Conservation (phyloP, 768 basidiomycete species). For the Trametes punicea region DNA sequence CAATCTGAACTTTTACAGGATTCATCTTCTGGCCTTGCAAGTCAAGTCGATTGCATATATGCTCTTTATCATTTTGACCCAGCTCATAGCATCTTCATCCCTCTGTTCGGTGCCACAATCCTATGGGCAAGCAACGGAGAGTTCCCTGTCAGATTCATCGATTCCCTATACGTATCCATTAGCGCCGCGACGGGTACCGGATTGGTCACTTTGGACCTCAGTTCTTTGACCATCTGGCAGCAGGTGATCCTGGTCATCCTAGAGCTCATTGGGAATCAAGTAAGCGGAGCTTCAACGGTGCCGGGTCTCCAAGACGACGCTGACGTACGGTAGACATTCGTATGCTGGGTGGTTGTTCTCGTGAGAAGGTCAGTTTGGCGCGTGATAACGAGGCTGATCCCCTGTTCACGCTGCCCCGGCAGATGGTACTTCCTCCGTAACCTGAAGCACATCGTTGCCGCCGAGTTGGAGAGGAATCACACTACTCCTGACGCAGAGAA, state of each 20-base stretch:
- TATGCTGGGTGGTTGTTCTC: slow-evolving; percentile 40
- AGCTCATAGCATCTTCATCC: slow-evolving; percentile 28
- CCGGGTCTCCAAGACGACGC: neutral
- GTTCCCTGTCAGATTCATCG: slow-evolving; percentile 34
- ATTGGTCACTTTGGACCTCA: slow-evolving; percentile 29
- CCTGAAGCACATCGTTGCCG: slow-evolving; percentile 23
- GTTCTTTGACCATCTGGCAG: slow-evolving; percentile 29
- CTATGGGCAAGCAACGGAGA: slow-evolving; percentile 43
- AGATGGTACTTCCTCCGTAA: slow-evolving; percentile 26
- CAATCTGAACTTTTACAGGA: slow-evolving; percentile 34
- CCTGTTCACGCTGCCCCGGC: neutral
- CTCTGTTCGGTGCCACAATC: slow-evolving; percentile 41
- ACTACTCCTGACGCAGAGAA: neutral
- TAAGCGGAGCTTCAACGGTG: neutral
- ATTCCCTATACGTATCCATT: slow-evolving; percentile 38
- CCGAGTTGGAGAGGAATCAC: slow-evolving; percentile 13
- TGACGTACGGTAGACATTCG: slow-evolving; percentile 26
- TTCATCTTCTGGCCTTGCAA: slow-evolving; percentile 31
- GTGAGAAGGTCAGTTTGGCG: slow-evolving; percentile 30
- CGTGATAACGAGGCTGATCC: neutral
- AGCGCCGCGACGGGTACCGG: slow-evolving; percentile 37
- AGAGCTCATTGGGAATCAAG: slow-evolving; percentile 27
- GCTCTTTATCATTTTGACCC: neutral
- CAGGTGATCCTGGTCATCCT: slow-evolving; percentile 28
- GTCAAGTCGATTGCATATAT: neutral